Evolutionary conservation across 2,329 filamentous ascomycete species (phyloP).

Genomic region (Didymellaceae sp.): DNA sequence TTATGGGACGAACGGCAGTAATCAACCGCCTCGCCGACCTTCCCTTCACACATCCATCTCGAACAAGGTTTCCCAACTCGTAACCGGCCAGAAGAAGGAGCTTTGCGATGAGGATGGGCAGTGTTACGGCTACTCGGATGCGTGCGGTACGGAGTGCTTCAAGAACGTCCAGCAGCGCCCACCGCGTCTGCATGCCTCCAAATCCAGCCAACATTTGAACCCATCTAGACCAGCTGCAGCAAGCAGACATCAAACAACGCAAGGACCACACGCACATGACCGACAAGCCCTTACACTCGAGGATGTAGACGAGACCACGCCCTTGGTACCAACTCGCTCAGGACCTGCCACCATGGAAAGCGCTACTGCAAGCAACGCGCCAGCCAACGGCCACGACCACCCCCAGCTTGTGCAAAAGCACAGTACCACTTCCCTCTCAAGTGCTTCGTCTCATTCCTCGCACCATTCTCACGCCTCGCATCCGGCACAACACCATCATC

Average conservation of each 20-base stretch:
- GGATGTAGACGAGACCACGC: conserved; percentile 35
- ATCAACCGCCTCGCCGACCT: conserved; percentile 36
- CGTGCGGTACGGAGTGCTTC: conserved; percentile 67
- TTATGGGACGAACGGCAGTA: conserved; percentile 28
- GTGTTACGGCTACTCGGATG: conserved; percentile 67
- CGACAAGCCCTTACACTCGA: conserved; percentile 37
- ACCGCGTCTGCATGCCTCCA: conserved; percentile 29
- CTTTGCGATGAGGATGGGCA: conserved; percentile 64
- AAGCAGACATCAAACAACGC: conserved; percentile 33
- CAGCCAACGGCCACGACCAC: conserved; percentile 15
- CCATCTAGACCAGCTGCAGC: conserved; percentile 26
- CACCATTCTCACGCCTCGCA: conserved; percentile 29
- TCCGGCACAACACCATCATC: conserved; percentile 78
- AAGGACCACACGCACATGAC: conserved; percentile 29
- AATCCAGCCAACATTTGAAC: conserved; percentile 26
- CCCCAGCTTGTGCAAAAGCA: conserved; percentile 6
- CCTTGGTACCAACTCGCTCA: conserved; percentile 31
- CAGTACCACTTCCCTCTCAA: conserved; percentile 15
- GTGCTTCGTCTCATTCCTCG: conserved; percentile 11
- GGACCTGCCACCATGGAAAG: conserved; percentile 33
- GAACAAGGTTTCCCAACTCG: conserved; percentile 56
- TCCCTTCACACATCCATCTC: conserved; percentile 52
- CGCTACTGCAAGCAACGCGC: conserved; percentile 25
- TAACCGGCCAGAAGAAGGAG: conserved; percentile 55
- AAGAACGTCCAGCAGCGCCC: conserved; percentile 55